phyloP scores from a whole-genome alignment of 2,329 filamentous ascomycete species.

The Annulohypoxylon truncatum region DNA sequence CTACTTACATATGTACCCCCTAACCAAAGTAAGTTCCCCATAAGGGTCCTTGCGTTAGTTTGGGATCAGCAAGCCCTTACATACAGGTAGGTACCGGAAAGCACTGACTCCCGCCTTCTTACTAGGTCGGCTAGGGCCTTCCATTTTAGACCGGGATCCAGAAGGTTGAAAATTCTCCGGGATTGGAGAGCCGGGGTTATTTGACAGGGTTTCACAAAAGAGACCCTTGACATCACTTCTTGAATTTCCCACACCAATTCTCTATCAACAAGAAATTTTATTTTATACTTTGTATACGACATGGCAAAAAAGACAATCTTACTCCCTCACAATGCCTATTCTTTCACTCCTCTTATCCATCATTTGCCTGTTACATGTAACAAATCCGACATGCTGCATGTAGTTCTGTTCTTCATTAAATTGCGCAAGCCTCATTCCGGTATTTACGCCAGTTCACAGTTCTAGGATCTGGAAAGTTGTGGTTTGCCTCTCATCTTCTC shows the following conservation, averaged over 20 bases:
- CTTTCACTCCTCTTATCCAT: conserved; percentile 6
- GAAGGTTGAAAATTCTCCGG: conserved; percentile 15
- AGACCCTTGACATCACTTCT: conserved; percentile 28
- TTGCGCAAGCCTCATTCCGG: not conserved
- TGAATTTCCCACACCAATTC: conserved; percentile 35
- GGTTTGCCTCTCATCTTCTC: not conserved
- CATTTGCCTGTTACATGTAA: conserved; percentile 1
- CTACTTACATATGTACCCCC: not conserved
- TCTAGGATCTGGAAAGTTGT: not conserved
- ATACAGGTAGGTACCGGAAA: not conserved
- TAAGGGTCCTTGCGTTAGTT: conserved; percentile 21
- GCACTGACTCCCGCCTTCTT: conserved; percentile 15
- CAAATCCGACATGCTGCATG: not conserved
- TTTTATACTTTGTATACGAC: not conserved
- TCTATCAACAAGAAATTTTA: not conserved
- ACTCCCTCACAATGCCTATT: conserved; percentile 1
- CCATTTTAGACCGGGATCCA: not conserved
- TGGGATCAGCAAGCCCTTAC: not conserved
- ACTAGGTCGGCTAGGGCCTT: conserved; percentile 13
- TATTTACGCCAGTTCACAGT: not conserved
- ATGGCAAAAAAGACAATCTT: conserved; percentile 1
- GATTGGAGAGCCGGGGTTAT: not conserved
- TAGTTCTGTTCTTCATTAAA: no score
- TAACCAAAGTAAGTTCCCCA: not conserved
- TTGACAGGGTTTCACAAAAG: conserved; percentile 5